These are phyloP conservation scores for Schwanniomyces yamadae DNA, from an alignment of 805 yeast species.

Conservation along the genomic window DNA sequence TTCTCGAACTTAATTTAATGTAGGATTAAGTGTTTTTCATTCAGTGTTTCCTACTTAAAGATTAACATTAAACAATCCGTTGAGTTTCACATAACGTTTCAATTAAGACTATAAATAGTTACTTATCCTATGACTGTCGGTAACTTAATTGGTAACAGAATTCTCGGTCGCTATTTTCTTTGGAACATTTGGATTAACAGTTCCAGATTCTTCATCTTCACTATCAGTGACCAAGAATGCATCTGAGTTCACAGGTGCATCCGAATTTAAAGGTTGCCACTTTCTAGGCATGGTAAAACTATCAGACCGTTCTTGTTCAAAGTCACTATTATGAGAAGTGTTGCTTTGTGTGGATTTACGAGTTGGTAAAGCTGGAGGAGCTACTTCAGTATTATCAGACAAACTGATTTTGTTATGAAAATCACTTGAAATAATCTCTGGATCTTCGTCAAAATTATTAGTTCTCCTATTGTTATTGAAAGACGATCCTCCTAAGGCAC, in stretches of 20 bases:
- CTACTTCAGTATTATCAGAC: constrained; percentile 21
- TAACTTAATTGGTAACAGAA: neutral
- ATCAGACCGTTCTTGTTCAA: constrained; percentile 6
- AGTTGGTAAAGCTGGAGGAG: constrained; percentile 19
- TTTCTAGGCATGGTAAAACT: constrained; percentile 15
- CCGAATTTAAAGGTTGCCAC: constrained; percentile 40
- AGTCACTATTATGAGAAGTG: neutral
- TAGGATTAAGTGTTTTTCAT: too few species aligned
- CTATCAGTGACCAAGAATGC: constrained; percentile 45
- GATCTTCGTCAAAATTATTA: constrained; percentile 51
- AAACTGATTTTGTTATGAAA: constrained; percentile 49
- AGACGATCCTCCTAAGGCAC: constrained; percentile 49
- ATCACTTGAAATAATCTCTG: constrained; percentile 49
- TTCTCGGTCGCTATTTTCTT: constrained; percentile 1
- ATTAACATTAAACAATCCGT: too few species aligned
- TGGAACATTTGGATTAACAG: neutral
- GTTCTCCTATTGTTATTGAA: constrained; percentile 12
- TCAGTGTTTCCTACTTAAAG: too few species aligned
- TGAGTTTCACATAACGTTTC: too few species aligned
- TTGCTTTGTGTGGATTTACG: constrained; percentile 1
- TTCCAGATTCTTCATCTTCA: constrained; percentile 37
- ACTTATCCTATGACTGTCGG: too few species aligned
- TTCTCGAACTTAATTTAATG: too few species aligned
- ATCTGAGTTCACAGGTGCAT: constrained; percentile 41
- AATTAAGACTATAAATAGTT: too few species aligned